Base-by-base conservation (phyloP, 495 filamentous ascomycete species). In the Hypoxylon subgilvum region DNA sequence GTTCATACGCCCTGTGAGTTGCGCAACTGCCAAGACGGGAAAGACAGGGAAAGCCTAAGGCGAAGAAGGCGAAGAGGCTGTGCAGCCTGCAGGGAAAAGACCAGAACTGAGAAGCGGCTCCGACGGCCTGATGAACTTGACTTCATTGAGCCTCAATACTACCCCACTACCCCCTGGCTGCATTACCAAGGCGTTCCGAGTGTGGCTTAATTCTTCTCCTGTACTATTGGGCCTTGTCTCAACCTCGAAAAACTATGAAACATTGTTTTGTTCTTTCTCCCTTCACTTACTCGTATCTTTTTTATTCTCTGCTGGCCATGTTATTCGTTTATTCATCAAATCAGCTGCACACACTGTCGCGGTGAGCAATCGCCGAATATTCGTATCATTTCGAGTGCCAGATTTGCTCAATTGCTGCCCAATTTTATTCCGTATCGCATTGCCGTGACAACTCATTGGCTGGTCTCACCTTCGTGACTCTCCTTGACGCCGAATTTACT, bases 131-230 rank as follows among this genome's bases (percentile, higher is more conserved):
- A n/a, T n/a, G n/a, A n/a, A n/a, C n/a, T n/a, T n/a, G n/a, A n/a
- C n/a, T n/a, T n/a, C n/a, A n/a, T n/a, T n/a, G n/a, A n/a, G n/a
- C n/a, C n/a, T n/a, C n/a, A n/a, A n/a, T n/a, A n/a, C n/a, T n/a
- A n/a, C n/a, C n/a, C n/a, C n/a, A n/a, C n/a, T n/a, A n/a, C 40
- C 47, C 34, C 52, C 59, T 63, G 47, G 14, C n/a, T n/a, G n/a
- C n/a, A n/a, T n/a, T n/a, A n/a, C n/a, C n/a, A n/a, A n/a, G n/a
- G n/a, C n/a, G n/a, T n/a, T n/a, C n/a, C n/a, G n/a, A n/a, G 38
- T 63, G 52, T 63, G 59, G 59, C 59, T 63, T 31, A 63, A 63
- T 46, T n/a, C 59, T 57, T 43, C 47, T 23, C 40, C 38, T 42
- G n/a, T n/a, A n/a, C n/a, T n/a, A n/a, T n/a, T n/a, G n/a, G 27